Percentiles rank a stretch among this genome's conserved stretches.
Conservation (phyloP, 1,284 basidiomycete species). For the Irpex sp. region DNA sequence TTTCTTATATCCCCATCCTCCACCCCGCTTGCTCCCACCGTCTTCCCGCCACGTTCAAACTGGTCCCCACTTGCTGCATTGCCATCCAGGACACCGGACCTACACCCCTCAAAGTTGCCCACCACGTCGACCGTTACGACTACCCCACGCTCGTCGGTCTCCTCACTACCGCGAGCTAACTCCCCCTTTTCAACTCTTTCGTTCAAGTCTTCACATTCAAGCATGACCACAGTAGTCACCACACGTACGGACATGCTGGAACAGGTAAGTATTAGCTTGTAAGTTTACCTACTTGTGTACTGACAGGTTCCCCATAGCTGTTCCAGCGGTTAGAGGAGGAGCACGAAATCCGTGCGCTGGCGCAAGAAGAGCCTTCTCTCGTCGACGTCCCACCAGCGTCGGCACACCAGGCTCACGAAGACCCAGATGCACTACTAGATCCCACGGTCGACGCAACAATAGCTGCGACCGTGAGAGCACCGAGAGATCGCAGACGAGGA, state of each 20-base stretch:
- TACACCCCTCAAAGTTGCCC: slow-evolving; percentile 2
- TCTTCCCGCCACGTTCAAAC: background rate
- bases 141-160: slow-evolving; percentile 4
- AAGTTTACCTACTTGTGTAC: background rate
- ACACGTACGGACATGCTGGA: slow-evolving; percentile 19
- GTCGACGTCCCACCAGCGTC: background rate
- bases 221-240: slow-evolving; percentile 11
- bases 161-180: background rate
- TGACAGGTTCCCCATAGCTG: slow-evolving; percentile 31
- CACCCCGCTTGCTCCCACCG: background rate
- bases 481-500: slow-evolving; percentile 35
- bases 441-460: slow-evolving; percentile 16
- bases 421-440: background rate
- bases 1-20: background rate
- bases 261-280: slow-evolving; percentile 13
- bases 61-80: background rate
- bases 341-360: slow-evolving; percentile 42
- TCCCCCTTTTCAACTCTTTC: slow-evolving; percentile 7
- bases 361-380: slow-evolving; percentile 22
- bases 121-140: slow-evolving; percentile 2
- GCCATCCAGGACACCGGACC: background rate
- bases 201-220: slow-evolving; percentile 8
- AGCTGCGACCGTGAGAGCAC: slow-evolving; percentile 19
- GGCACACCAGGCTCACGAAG: slow-evolving; percentile 10
- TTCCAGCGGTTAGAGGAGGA: slow-evolving; percentile 53